Percentiles rank a stretch among this genome's conserved stretches.
phyloP scores from a whole-genome alignment of 768 basidiomycete species.

The Rhodosporidiobolus sp. region DNA sequence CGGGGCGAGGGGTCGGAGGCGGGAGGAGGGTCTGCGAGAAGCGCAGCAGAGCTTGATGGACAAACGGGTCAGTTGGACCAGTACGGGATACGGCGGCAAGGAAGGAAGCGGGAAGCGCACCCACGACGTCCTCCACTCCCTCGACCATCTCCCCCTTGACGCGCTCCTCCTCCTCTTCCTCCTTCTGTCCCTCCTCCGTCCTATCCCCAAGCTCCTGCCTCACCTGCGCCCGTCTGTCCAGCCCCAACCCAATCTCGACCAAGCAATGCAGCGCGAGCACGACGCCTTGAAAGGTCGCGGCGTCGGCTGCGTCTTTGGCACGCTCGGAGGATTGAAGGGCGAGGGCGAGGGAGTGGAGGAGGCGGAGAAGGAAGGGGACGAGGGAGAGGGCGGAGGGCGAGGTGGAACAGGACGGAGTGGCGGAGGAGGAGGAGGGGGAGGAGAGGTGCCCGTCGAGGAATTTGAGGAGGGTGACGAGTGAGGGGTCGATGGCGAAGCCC shows the following conservation, averaged over 20 bases:
- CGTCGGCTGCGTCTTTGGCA: slow-evolving; percentile 10
- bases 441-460: slow-evolving; percentile 37
- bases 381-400: not conserved
- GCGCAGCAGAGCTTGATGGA: not conserved
- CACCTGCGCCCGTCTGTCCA: slow-evolving; percentile 3
- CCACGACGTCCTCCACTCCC: not conserved
- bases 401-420: too few relatives aligned
- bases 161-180: not conserved
- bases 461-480: slow-evolving; percentile 36
- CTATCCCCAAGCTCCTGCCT: not conserved
- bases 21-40: slow-evolving; percentile 20
- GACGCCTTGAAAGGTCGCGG: slow-evolving; percentile 20
- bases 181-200: not conserved
- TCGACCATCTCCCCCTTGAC: not conserved
- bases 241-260: slow-evolving; percentile 15
- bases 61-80: not conserved
- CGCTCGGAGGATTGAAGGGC: not conserved
- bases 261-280: slow-evolving; percentile 29
- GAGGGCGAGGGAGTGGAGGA: not conserved
- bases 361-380: slow-evolving; percentile 9
- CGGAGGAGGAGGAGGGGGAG: not conserved
- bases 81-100: not conserved
- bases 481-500: slow-evolving; percentile 12
- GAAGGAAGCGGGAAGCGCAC: not conserved
- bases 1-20: not conserved